Conservation (phyloP, 2,329 filamentous ascomycete species). For the Colletotrichum godetiae region DNA sequence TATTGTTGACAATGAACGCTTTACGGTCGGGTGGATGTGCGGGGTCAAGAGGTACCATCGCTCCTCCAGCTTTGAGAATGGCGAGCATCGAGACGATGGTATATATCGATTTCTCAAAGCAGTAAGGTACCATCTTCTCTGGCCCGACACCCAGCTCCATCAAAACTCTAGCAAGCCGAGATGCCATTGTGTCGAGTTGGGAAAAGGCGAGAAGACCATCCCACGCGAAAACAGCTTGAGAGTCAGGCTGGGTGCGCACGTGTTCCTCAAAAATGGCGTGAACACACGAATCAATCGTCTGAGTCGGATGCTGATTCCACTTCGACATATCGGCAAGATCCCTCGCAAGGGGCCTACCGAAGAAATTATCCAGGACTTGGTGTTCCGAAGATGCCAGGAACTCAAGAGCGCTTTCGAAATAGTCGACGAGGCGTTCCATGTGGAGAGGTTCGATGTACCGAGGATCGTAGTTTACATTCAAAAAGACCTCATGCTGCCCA, state of each 20-base stretch:
- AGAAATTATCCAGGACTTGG: neutral
- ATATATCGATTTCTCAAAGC: constrained; percentile 43
- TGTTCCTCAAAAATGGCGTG: constrained; percentile 11
- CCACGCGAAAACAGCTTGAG: constrained; percentile 37
- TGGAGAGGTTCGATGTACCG: neutral
- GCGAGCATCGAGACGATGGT: constrained; percentile 44
- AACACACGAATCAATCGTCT: neutral
- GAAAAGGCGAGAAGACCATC: constrained; percentile 38
- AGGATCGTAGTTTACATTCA: constrained; percentile 22
- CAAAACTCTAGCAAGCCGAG: constrained; percentile 34
- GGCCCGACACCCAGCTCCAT: constrained; percentile 36
- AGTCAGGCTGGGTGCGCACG: neutral
- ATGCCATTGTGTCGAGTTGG: constrained; percentile 36
- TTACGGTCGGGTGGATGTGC: constrained; percentile 23
- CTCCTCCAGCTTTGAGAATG: constrained; percentile 46
- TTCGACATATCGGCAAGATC: constrained; percentile 1
- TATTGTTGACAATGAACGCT: constrained; percentile 9
- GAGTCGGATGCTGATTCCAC: neutral
- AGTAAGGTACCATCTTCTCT: constrained; percentile 40
- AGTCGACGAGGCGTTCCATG: constrained; percentile 11
- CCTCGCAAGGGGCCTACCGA: neutral
- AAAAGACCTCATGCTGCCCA: neutral
- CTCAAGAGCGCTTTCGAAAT: constrained; percentile 18
- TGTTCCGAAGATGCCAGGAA: neutral
- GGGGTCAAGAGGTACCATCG: constrained; percentile 45